Evolutionary conservation across 2,329 filamentous ascomycete species (phyloP), one percentile per base, ranked within the genome.

Genomic region (Lasiodiplodia hormozganensis): DNA sequence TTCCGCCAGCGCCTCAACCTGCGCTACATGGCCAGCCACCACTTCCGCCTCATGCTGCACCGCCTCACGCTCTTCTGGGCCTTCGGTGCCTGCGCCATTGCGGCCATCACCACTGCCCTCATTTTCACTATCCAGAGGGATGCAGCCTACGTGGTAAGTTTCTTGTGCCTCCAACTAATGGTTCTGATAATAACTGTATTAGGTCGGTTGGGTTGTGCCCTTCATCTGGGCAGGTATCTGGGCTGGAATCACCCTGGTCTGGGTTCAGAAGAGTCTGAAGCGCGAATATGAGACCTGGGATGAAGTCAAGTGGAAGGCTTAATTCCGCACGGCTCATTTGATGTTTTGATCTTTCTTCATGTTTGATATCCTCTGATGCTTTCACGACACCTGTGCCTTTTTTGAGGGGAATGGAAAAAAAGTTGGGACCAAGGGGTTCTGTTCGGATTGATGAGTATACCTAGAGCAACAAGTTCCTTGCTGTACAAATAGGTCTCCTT

Each of bases 41-140:
- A 81, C 25, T 87, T 87, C 76, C 80, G 85, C 36, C 78, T 82
- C 70, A 86, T 87, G 84, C 76, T 87, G 62, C 81, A 85, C 68
- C 79, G 82, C 2, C 72, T 86, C 70, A 85, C 84, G 3, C 72
- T 85, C 4, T 87, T 86, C 73, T 87, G 85, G 85, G 84, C 82
- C 7, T 73, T 84, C 68, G 83, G 83, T 10, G 78, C 80, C 3
- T 76, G 83, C 58, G 74, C 73, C 2, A 79, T 79, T 68, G 79
- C 82, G 0, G 75, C 76, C 3, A 74, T 80, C 7, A 80, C 79
- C 16, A 83, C 82, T 1, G 79, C 80, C 14, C 75, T 85, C 31
- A 76, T 85, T 23, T 85, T 85, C 72, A 85, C 83, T 6, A 78
- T 84, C 21, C 73, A 81, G 62, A 76, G 78, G 28, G 82, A 85